Percentiles rank a stretch among this genome's conserved stretches.
Evolutionary conservation across 495 filamentous ascomycete genomes (phyloP).

Genomic region (Massariosphaeria phaeospora): DNA sequence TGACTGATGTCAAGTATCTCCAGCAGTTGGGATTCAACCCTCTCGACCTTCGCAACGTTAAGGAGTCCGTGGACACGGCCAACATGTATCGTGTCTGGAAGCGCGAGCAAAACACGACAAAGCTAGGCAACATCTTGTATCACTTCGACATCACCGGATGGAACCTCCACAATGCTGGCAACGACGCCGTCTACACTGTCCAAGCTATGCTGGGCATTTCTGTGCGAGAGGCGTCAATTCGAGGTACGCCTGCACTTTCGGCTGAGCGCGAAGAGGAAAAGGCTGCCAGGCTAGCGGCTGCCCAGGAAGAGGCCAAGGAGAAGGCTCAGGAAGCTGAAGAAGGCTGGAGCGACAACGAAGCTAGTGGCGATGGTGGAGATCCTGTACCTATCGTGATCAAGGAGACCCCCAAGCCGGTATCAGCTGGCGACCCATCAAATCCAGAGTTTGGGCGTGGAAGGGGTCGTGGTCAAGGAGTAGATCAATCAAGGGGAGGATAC

Average conservation of each 20-base stretch:
- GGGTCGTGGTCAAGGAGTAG: background rate
- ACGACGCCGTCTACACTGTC: slow-evolving; percentile 84
- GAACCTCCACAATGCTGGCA: slow-evolving; percentile 88
- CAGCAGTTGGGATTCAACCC: slow-evolving; percentile 55
- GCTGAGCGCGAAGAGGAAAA: slow-evolving; percentile 13
- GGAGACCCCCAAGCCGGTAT: background rate
- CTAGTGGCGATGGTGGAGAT: slow-evolving; percentile 21
- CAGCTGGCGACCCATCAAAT: background rate
- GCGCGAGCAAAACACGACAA: slow-evolving; percentile 46
- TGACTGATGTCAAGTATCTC: slow-evolving; percentile 63
- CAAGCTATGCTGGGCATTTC: slow-evolving; percentile 64
- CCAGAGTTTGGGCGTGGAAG: background rate
- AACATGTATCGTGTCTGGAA: slow-evolving; percentile 58
- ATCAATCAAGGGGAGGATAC: no score
- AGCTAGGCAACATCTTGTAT: slow-evolving; percentile 56
- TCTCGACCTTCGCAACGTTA: slow-evolving; percentile 47
- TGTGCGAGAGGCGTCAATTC: slow-evolving; percentile 29
- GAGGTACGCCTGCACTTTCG: slow-evolving; percentile 4
- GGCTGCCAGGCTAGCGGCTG: slow-evolving; percentile 10
- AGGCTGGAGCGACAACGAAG: slow-evolving; percentile 29
- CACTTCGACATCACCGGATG: slow-evolving; percentile 57
- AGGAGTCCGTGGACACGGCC: slow-evolving; percentile 67
- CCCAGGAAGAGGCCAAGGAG: slow-evolving; percentile 16
- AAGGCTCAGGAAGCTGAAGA: slow-evolving; percentile 14
- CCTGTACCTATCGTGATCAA: slow-evolving; percentile 7